Conservation (phyloP, 169 alveolate genomes). For the Plasmodium coatneyi region DNA sequence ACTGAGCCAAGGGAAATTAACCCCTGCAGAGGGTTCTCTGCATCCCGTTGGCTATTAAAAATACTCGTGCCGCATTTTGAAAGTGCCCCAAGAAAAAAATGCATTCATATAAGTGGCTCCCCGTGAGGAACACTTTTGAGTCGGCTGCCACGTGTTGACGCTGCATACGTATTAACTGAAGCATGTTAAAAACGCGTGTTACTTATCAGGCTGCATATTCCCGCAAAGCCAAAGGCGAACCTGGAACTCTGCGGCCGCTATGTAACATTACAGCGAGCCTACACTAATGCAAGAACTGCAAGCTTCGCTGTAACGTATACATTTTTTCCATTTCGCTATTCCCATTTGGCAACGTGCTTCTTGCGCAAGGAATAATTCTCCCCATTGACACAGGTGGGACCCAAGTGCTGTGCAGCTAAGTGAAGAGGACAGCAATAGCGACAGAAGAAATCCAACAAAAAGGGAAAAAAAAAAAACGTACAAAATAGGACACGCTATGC, state of each 20-base stretch:
- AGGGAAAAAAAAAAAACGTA: neutral
- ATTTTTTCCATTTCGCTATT: neutral
- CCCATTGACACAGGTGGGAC: neutral
- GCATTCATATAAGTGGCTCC: neutral
- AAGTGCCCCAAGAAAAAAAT: neutral
- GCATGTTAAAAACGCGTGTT: neutral
- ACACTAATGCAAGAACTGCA: neutral
- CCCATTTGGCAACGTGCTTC: neutral
- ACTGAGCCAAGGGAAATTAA: neutral
- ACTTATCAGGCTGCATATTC: neutral
- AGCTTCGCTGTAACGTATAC: neutral
- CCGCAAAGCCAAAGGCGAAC: neutral
- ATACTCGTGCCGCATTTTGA: neutral
- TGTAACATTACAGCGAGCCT: neutral
- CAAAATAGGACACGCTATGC: neutral
- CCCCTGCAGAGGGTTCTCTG: neutral
- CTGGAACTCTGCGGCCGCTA: neutral
- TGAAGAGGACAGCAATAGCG: neutral
- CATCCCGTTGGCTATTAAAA: neutral
- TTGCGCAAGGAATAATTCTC: neutral
- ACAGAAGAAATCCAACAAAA: neutral
- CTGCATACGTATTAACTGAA: neutral
- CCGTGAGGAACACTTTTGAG: neutral
- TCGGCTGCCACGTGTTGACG: neutral
- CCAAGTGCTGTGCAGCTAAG: neutral